phyloP scores from a whole-genome alignment of 306 rosid genomes.

The Vachellia pachyceras region DNA sequence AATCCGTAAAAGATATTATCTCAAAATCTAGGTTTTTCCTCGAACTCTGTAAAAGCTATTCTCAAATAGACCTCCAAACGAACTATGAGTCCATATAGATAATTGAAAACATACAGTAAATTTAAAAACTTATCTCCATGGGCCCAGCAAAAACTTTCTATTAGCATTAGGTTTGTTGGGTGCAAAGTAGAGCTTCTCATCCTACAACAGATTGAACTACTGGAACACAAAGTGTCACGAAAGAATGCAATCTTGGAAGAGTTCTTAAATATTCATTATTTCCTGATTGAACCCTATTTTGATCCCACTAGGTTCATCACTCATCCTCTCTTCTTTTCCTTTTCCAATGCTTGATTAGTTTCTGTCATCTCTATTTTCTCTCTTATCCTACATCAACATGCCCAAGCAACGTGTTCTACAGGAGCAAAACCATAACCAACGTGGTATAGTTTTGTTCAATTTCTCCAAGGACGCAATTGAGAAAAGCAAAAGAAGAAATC shows the following conservation, averaged over 20 bases:
- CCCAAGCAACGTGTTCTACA: not conserved
- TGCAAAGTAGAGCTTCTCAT: not conserved
- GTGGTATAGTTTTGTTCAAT: constrained; percentile 7
- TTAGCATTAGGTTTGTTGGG: not conserved
- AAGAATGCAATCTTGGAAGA: not conserved
- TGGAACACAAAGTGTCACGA: not conserved
- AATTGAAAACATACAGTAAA: not conserved
- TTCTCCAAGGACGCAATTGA: constrained; percentile 13
- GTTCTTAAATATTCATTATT: not conserved
- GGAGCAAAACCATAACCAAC: constrained; percentile 18
- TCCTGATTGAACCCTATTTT: not conserved
- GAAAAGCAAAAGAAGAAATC: constrained; percentile 28
- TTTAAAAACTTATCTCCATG: not conserved
- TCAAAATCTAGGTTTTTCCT: too few relatives aligned
- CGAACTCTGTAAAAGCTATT: too few relatives aligned
- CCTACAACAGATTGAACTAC: too few relatives aligned
- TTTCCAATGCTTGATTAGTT: not conserved
- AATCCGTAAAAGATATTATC: too few relatives aligned
- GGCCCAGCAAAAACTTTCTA: too few relatives aligned
- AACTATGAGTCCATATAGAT: too few relatives aligned
- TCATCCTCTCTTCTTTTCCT: constrained; percentile 7
- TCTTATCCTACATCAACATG: constrained; percentile 14
- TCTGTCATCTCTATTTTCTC: not conserved
- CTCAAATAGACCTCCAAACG: too few relatives aligned
- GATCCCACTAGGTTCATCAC: not conserved